A percentile compares a stretch with the other conserved stretches of the same genome.
Conservation (phyloP, 2,329 filamentous ascomycete genomes). For the Penicillium aurantiogriseum region DNA sequence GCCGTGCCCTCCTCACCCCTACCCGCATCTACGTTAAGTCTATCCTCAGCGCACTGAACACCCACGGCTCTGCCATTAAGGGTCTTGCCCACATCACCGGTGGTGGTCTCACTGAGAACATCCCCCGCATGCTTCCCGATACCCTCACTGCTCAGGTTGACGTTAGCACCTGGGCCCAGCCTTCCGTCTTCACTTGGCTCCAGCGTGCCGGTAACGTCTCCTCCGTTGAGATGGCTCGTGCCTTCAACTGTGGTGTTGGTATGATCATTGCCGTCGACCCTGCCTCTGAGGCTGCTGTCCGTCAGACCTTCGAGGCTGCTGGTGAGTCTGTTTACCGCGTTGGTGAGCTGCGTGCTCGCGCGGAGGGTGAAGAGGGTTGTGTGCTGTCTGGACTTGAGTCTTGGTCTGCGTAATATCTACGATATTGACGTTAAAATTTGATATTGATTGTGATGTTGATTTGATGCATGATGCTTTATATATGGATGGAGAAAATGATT, state of each 20-base stretch:
- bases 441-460: conserved; percentile 6
- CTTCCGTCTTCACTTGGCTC: conserved; percentile 83
- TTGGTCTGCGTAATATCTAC: conserved; percentile 34
- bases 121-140: conserved; percentile 85
- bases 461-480: conserved; percentile 10
- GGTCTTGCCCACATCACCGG: conserved; percentile 97
- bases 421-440: conserved; percentile 5
- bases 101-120: conserved; percentile 87
- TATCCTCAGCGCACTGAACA: conserved; percentile 63
- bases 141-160: conserved; percentile 79
- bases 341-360: conserved; percentile 65
- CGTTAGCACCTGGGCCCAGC: conserved; percentile 70
- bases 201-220: conserved; percentile 68
- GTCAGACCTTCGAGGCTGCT: conserved; percentile 58
- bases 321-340: conserved; percentile 78
- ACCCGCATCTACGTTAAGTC: conserved; percentile 92
- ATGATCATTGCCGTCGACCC: conserved; percentile 81
- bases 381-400: conserved; percentile 60
- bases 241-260: conserved; percentile 92
- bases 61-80: conserved; percentile 63
- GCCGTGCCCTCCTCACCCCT: conserved; percentile 77
- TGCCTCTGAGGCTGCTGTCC: conserved; percentile 21
- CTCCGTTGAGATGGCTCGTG: conserved; percentile 78
- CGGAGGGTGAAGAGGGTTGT: conserved; percentile 57
- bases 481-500: conserved; percentile 9